Evolutionary conservation across 441 rosid genomes (phyloP), one percentile per base, ranked within the genome.

Genomic region (Mallotus repandus): DNA sequence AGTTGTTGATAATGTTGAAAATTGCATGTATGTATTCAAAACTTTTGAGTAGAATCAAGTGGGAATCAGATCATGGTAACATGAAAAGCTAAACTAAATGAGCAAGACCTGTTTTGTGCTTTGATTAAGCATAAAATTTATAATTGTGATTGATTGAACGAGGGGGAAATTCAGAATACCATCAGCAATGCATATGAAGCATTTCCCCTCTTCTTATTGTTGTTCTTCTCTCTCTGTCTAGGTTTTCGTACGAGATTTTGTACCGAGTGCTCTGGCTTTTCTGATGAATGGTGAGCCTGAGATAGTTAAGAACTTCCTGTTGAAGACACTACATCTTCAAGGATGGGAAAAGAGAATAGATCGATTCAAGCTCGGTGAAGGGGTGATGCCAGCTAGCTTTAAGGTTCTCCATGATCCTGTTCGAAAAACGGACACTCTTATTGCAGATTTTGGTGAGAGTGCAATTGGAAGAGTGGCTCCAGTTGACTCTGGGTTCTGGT

Each of bases 391-490:
- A 1, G 98, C 99, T 15, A 94, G 99, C 69, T 94, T 92, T 84
- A 91, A 94, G 81, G 99, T 94, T 74, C 96, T 87, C 74, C 99
- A 94, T 70, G 94, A 94, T 70, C 96, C 96, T n/a, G 79, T 55
- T 13, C 77, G 97, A 11, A 87, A 87, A 73, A 80, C 83, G 0
- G 99, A 94, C 76, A 82, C 90, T 25, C 81, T 92, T 62, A 73
- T 91, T 50, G 98, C 98, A 9, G 99, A 94, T 81, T 94, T 92
- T 74, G 98, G 98, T 61, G 99, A 94, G 85, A 92, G 93, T n/a
- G 97, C 99, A 45, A 94, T 94, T 63, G 98, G 98, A 77, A 82
- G 98, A 84, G 98, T 94, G 70, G 98, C 98, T 65, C 98, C 98
- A 10, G 97, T 92, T 46, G 98, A 94, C 81, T 94, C 97, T 65